Evolutionary conservation across 1,284 basidiomycete genomes (phyloP).

Genomic region (Meira nashicola): DNA sequence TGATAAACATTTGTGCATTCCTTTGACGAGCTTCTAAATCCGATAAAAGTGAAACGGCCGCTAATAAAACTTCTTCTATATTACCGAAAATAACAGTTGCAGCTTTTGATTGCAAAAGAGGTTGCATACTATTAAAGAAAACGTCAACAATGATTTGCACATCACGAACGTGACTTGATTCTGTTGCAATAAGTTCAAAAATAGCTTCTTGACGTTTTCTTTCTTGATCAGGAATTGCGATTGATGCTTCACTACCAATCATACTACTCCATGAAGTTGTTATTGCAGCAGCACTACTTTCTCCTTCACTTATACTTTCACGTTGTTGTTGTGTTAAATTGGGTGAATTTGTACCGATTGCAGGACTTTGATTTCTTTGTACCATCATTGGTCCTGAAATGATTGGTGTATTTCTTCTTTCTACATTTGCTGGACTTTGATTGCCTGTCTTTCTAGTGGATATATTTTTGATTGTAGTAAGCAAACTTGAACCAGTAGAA

Average conservation of each 20-base stretch:
- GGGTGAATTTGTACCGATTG: conserved; percentile 17
- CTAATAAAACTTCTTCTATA: conserved; percentile 64
- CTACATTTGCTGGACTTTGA: conserved; percentile 10
- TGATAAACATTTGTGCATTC: conserved; percentile 80
- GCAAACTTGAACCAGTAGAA: conserved; percentile 22
- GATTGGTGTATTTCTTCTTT: conserved; percentile 16
- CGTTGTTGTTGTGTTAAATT: conserved; percentile 47
- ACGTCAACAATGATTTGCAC: conserved; percentile 82
- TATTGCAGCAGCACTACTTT: conserved; percentile 19
- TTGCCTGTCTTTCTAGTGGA: conserved; percentile 11
- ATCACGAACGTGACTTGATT: conserved; percentile 79
- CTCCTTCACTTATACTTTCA: conserved; percentile 16
- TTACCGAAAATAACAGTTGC: conserved; percentile 83
- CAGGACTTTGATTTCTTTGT: background rate
- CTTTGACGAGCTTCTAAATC: conserved; percentile 84
- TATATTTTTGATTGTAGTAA: conserved; percentile 40
- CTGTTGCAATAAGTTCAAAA: conserved; percentile 85
- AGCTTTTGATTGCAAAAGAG: conserved; percentile 70
- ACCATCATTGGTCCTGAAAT: conserved; percentile 25
- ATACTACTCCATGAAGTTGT: conserved; percentile 81
- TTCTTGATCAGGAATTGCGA: conserved; percentile 70
- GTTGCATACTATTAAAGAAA: conserved; percentile 75
- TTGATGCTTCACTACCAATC: conserved; percentile 73
- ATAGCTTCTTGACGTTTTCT: conserved; percentile 83
- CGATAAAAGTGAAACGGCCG: conserved; percentile 47